Conservation (phyloP, 257 asterid species). For the Scutellaria minor region DNA sequence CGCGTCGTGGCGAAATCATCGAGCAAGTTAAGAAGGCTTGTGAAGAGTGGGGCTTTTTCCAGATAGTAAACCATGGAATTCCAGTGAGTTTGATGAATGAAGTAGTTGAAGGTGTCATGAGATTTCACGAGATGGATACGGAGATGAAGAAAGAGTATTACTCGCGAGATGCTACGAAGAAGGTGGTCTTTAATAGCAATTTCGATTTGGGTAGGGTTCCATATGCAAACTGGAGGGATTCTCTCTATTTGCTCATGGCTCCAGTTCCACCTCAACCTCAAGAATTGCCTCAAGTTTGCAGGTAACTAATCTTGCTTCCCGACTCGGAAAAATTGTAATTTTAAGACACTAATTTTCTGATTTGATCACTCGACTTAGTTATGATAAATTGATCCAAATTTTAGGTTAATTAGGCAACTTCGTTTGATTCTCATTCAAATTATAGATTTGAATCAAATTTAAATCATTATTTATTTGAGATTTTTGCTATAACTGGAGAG, state of each 20-base stretch:
- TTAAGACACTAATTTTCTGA: too few relatives aligned
- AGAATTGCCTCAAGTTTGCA: slow-evolving; percentile 36
- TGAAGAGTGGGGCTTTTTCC: slow-evolving; percentile 45
- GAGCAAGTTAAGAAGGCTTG: slow-evolving; percentile 36
- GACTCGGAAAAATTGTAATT: too few relatives aligned
- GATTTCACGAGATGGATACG: slow-evolving; percentile 40
- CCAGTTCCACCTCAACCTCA: slow-evolving; percentile 42
- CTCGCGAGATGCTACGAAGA: slow-evolving; percentile 39
- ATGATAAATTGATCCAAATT: too few relatives aligned
- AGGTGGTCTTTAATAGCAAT: slow-evolving; percentile 38
- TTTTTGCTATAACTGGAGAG: too few relatives aligned
- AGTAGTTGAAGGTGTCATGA: slow-evolving; percentile 28
- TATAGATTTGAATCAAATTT: too few relatives aligned
- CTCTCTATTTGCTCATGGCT: slow-evolving; percentile 42
- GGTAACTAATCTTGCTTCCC: slow-evolving; percentile 9
- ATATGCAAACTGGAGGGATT: slow-evolving; percentile 52
- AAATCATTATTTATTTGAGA: too few relatives aligned
- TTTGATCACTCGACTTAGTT: too few relatives aligned
- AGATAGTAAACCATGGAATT: slow-evolving; percentile 46
- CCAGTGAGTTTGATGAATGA: slow-evolving; percentile 22
- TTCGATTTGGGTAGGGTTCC: slow-evolving; percentile 36
- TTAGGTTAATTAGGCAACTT: too few relatives aligned
- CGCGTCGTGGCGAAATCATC: slow-evolving; percentile 16
- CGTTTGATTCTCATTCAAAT: too few relatives aligned
- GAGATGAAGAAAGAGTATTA: slow-evolving; percentile 46